Conservation (phyloP, 1,284 basidiomycete genomes). For the Microbotryum lychnidis-dioicae region DNA sequence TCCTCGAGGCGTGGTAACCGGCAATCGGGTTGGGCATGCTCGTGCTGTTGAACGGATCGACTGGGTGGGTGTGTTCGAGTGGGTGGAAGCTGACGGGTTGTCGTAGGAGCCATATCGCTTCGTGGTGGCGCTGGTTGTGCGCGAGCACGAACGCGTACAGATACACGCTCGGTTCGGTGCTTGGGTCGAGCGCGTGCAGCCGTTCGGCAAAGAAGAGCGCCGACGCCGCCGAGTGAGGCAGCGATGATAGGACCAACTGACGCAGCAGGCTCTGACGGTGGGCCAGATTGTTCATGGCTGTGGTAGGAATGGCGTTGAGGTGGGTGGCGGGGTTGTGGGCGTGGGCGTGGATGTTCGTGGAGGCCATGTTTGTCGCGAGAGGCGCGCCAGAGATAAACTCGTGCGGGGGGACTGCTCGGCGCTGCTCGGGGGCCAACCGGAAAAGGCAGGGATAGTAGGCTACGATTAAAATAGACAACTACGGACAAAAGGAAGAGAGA, state of each 20-base stretch:
- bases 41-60: slow-evolving; percentile 6
- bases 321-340: not conserved
- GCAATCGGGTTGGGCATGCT: too few species aligned
- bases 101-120: slow-evolving; percentile 31
- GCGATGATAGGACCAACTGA: slow-evolving; percentile 8
- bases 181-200: slow-evolving; percentile 30
- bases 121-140: slow-evolving; percentile 11
- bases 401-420: too few species aligned
- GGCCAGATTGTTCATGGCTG: not conserved
- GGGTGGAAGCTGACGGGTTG: slow-evolving; percentile 27
- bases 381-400: not conserved
- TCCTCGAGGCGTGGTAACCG: not conserved
- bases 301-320: not conserved
- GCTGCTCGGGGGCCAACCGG: not conserved
- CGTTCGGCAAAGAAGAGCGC: slow-evolving; percentile 37
- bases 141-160: slow-evolving; percentile 25
- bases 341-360: not conserved
- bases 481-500: too few species aligned
- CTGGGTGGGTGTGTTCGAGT: not conserved
- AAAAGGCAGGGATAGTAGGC: too few species aligned
- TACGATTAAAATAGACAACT: too few species aligned
- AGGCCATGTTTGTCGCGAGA: not conserved
- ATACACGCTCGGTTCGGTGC: slow-evolving; percentile 27
- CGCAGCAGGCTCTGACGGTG: slow-evolving; percentile 7
- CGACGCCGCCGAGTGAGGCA: slow-evolving; percentile 18